Conservation (phyloP, 768 basidiomycete genomes). For the Hysterangium stoloniferum region DNA sequence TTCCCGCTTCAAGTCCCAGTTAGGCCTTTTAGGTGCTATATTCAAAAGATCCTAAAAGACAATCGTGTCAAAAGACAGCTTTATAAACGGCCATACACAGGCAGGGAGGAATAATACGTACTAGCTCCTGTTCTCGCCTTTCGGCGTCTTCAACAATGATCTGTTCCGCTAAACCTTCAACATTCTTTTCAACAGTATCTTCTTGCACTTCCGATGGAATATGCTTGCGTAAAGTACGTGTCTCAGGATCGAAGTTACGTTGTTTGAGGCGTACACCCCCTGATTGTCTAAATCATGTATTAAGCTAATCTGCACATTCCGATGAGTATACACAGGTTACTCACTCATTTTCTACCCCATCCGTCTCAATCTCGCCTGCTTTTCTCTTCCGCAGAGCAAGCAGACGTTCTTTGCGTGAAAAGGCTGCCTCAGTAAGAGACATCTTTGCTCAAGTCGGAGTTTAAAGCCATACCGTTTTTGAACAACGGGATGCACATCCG, state of each 20-base stretch:
- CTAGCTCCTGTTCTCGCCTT: slow-evolving; percentile 80
- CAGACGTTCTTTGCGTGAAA: slow-evolving; percentile 74
- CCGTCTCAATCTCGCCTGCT: slow-evolving; percentile 39
- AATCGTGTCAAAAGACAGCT: neutral
- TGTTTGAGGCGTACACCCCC: slow-evolving; percentile 39
- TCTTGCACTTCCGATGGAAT: slow-evolving; percentile 45
- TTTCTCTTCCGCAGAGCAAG: slow-evolving; percentile 70
- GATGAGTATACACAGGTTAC: slow-evolving; percentile 17
- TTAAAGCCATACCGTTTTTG: neutral
- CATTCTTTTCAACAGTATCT: slow-evolving; percentile 84
- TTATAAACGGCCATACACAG: too few species aligned
- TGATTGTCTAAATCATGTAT: neutral
- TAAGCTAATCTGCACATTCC: too few species aligned
- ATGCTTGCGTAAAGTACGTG: slow-evolving; percentile 68
- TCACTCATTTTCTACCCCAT: slow-evolving; percentile 30
- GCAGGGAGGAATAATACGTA: slow-evolving; percentile 32
- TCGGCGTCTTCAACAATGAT: slow-evolving; percentile 86
- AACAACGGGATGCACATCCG: neutral
- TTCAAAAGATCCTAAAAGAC: slow-evolving; percentile 78
- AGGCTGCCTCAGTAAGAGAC: slow-evolving; percentile 72
- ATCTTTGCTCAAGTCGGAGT: slow-evolving; percentile 21
- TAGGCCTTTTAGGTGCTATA: slow-evolving; percentile 93
- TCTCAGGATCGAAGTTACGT: slow-evolving; percentile 88
- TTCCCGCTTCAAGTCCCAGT: slow-evolving; percentile 94
- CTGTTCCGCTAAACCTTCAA: slow-evolving; percentile 74